Evolutionary conservation across 1,139 yeast species (phyloP).

Genomic region (Chernovozyma aurita): DNA sequence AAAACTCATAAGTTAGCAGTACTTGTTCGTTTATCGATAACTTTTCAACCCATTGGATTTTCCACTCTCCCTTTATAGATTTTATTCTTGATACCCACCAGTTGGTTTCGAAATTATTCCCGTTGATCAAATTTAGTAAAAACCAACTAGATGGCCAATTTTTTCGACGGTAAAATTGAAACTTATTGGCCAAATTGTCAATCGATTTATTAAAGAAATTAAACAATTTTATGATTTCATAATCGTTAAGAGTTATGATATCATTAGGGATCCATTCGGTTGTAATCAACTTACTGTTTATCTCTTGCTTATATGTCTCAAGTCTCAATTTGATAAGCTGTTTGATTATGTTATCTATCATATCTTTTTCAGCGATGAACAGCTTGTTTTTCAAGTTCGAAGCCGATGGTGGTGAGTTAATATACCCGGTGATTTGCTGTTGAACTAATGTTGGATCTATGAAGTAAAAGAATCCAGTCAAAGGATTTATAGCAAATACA

Average conservation of each 20-base stretch:
- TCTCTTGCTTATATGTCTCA: conserved; percentile 49
- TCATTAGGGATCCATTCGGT: conserved; percentile 66
- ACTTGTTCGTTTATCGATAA: conserved; percentile 15
- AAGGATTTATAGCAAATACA: conserved; percentile 40
- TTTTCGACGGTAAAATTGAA: conserved; percentile 55
- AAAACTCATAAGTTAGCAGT: conserved; percentile 43
- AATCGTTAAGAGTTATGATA: conserved; percentile 44
- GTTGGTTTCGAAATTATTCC: conserved; percentile 43
- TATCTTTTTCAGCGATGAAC: conserved; percentile 26
- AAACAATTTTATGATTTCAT: conserved; percentile 26
- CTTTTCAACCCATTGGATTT: conserved; percentile 45
- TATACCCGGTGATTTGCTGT: conserved; percentile 27
- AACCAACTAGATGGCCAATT: conserved; percentile 78
- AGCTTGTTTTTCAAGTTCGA: conserved; percentile 3
- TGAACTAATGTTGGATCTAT: conserved; percentile 41
- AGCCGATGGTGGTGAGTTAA: conserved; percentile 25
- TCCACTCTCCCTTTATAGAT: conserved; percentile 62
- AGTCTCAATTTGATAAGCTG: conserved; percentile 44
- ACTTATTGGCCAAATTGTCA: conserved; percentile 11
- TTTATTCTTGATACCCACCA: conserved; percentile 66
- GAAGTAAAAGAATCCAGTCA: conserved; percentile 44
- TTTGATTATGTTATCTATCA: conserved; percentile 32
- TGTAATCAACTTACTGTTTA: conserved; percentile 52
- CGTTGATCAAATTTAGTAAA: conserved; percentile 43
- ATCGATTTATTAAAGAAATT: conserved; percentile 6